Percentiles rank a stretch among this genome's conserved stretches.
phyloP scores from a whole-genome alignment of 345 rosid species.

The Gossypium turneri region DNA sequence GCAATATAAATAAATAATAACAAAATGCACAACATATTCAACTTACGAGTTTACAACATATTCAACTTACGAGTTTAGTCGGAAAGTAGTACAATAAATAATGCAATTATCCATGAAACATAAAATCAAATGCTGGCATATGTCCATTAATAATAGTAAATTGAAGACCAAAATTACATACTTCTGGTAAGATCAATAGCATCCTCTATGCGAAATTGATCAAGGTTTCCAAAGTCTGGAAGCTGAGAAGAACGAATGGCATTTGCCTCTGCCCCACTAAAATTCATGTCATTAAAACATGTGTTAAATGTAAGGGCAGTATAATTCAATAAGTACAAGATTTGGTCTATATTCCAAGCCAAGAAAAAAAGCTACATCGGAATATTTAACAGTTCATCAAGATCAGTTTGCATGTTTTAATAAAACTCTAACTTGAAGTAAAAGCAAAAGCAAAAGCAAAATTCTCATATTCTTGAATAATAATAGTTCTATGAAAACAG shows the following conservation, averaged over 20 bases:
- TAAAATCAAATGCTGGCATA: constrained; percentile 5
- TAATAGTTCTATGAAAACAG: background rate
- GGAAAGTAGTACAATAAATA: background rate
- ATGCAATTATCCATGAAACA: background rate
- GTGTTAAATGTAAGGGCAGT: background rate
- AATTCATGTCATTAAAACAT: constrained; percentile 26
- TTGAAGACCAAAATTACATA: constrained; percentile 22
- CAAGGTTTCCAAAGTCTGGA: constrained; percentile 44
- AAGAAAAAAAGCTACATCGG: background rate
- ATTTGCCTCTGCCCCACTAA: constrained; percentile 46
- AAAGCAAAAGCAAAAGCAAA: background rate
- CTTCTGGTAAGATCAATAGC: constrained; percentile 53
- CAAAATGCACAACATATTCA: background rate
- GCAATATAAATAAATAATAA: background rate
- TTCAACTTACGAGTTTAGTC: background rate
- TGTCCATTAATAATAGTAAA: background rate
- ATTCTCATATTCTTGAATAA: background rate
- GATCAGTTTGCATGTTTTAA: background rate
- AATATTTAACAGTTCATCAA: background rate
- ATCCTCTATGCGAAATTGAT: constrained; percentile 42
- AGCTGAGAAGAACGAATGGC: constrained; percentile 34
- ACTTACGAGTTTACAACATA: background rate
- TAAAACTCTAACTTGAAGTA: background rate
- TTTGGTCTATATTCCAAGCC: background rate
- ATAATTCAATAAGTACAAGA: constrained; percentile 6